phyloP scores from a whole-genome alignment of 2,329 filamentous ascomycete genomes.

The Lachnellula occidentalis region DNA sequence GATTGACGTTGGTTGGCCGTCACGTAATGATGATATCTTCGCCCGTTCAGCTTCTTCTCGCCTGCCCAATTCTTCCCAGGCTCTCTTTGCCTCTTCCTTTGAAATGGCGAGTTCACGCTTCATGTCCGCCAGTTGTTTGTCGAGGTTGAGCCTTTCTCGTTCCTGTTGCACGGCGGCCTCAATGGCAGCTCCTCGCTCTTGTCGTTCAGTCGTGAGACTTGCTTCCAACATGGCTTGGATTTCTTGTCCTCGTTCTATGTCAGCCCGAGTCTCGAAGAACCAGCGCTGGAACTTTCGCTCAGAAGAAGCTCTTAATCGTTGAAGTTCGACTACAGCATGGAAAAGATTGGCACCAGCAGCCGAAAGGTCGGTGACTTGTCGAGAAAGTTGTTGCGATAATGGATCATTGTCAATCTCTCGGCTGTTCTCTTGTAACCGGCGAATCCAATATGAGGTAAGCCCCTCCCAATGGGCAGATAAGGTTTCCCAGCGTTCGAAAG shows the following conservation, averaged over 20 bases:
- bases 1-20: constrained; percentile 81
- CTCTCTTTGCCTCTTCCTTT: constrained; percentile 89
- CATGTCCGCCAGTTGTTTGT: constrained; percentile 83
- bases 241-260: constrained; percentile 81
- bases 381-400: constrained; percentile 78
- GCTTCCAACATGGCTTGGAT: constrained; percentile 74
- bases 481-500: constrained; percentile 96
- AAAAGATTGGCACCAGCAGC: constrained; percentile 95
- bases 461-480: constrained; percentile 98
- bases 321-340: constrained; percentile 93
- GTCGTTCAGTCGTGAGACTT: constrained; percentile 68
- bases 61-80: constrained; percentile 94
- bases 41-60: constrained; percentile 92
- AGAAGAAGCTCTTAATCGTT: constrained; percentile 86
- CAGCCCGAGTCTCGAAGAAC: constrained; percentile 92
- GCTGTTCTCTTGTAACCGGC: constrained; percentile 82
- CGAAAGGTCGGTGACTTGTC: constrained; percentile 95
- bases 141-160: constrained; percentile 61
- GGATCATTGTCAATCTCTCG: constrained; percentile 79
- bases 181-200: constrained; percentile 61
- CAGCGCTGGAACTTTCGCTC: constrained; percentile 97
- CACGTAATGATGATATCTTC: constrained; percentile 75
- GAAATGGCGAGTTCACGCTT: constrained; percentile 89
- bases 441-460: constrained; percentile 94
- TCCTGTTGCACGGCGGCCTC: constrained; percentile 61